A percentile compares a stretch with the other conserved stretches of the same genome.
These are phyloP conservation scores for Teratosphaeria destructans DNA, from an alignment of 2,329 filamentous ascomycete genomes.

Conservation along the genomic window DNA sequence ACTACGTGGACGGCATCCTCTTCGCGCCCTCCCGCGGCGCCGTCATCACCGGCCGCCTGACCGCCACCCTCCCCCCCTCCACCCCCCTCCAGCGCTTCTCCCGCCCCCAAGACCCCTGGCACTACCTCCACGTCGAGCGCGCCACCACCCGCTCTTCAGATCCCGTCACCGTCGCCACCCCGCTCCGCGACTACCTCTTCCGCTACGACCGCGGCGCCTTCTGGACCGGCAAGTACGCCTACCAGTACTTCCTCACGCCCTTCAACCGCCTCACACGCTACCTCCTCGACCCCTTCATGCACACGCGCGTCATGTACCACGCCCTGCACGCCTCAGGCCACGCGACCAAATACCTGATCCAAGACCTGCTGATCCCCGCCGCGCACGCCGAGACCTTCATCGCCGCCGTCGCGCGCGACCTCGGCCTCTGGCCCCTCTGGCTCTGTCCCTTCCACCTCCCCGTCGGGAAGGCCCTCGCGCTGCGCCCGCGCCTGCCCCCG, in stretches of 20 bases:
- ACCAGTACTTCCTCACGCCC: conserved; percentile 49
- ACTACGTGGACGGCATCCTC: conserved; percentile 54
- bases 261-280: conserved; percentile 51
- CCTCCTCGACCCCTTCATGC: conserved; percentile 49
- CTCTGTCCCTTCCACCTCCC: conserved; percentile 40
- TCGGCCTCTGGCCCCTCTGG: conserved; percentile 48
- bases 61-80: conserved; percentile 27
- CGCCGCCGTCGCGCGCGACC: conserved; percentile 38
- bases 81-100: conserved; percentile 39
- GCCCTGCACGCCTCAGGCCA: conserved; percentile 50
- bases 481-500: conserved; percentile 6
- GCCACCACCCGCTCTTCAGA: conserved; percentile 3
- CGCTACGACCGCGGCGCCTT: conserved; percentile 56
- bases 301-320: conserved; percentile 52
- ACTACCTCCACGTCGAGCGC: conserved; percentile 57
- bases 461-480: conserved; percentile 12
- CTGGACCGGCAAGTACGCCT: conserved; percentile 53
- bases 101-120: conserved; percentile 57
- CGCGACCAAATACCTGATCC: conserved; percentile 48
- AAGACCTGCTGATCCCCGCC: conserved; percentile 52
- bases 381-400: conserved; percentile 42
- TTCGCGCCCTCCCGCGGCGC: conserved; percentile 34
- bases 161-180: conserved; percentile 30
- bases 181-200: conserved; percentile 46
- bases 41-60: conserved; percentile 34